These are phyloP conservation scores for Chaetomiaceae sp. DNA, from an alignment of 2,329 filamentous ascomycete genomes.

Conservation along the genomic window DNA sequence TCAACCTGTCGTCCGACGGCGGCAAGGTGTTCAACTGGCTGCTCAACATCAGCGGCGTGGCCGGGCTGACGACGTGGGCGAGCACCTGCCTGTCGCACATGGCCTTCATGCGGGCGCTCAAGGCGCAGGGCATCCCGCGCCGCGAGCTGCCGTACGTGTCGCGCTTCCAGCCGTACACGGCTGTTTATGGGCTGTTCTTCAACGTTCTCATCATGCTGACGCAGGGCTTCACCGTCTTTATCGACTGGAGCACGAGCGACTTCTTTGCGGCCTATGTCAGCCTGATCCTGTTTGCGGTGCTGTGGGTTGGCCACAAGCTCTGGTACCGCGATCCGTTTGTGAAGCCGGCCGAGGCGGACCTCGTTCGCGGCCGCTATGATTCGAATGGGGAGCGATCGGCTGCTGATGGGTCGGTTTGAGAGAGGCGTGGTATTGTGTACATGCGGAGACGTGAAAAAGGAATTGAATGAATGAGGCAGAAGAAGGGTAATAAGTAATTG, in stretches of 20 bases:
- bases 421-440: not conserved
- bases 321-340: conserved; percentile 33
- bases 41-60: conserved; percentile 64
- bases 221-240: conserved; percentile 65
- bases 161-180: conserved; percentile 58
- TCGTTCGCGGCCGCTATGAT: conserved; percentile 24
- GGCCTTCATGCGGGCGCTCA: conserved; percentile 59
- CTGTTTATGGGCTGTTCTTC: conserved; percentile 63
- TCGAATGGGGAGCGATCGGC: conserved; percentile 7
- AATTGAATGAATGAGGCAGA: not conserved
- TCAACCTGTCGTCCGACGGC: conserved; percentile 58
- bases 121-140: conserved; percentile 53
- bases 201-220: conserved; percentile 61
- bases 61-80: conserved; percentile 67
- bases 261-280: conserved; percentile 65
- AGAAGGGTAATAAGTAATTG: not conserved
- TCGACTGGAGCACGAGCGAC: conserved; percentile 54
- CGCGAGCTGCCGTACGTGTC: conserved; percentile 57
- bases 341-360: conserved; percentile 23
- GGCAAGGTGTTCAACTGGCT: conserved; percentile 67
- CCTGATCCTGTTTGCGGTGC: conserved; percentile 56
- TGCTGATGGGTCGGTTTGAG: conserved; percentile 13
- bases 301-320: conserved; percentile 61
- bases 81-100: conserved; percentile 62
- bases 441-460: not conserved